Evolutionary conservation across 768 basidiomycete genomes (phyloP).

Genomic region (Asterophora parasitica): DNA sequence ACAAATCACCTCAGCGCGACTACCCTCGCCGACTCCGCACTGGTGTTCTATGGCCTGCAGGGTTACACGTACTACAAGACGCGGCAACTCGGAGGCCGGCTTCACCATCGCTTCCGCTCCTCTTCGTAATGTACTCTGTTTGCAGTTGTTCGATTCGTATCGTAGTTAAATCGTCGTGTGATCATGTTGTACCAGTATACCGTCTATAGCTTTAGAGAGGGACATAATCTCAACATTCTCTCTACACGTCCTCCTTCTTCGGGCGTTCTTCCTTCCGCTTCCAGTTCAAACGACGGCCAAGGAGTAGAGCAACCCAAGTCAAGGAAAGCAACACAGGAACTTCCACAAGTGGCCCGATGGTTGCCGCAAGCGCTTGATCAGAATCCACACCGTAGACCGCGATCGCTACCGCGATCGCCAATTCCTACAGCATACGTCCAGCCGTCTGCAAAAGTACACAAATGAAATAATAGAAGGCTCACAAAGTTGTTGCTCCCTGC

Average conservation of each 20-base stretch:
- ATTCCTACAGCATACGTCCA: conserved; percentile 39
- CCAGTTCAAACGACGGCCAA: conserved; percentile 41
- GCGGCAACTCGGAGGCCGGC: no score
- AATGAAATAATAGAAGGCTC: not conserved
- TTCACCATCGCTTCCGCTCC: no score
- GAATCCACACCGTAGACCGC: conserved; percentile 75
- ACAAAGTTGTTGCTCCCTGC: conserved; percentile 58
- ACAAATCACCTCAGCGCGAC: no score
- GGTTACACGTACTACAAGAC: no score
- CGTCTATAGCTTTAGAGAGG: not conserved
- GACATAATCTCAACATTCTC: not conserved
- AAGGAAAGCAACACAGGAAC: conserved; percentile 72
- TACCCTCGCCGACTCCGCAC: no score
- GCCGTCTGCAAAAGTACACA: not conserved
- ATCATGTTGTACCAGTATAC: conserved; percentile 3
- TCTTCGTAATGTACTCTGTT: no score
- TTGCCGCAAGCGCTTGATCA: conserved; percentile 77
- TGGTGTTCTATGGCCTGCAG: no score
- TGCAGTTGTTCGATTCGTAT: not conserved
- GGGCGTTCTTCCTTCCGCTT: not conserved
- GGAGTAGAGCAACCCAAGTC: conserved; percentile 57
- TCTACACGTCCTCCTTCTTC: not conserved
- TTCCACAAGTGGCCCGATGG: conserved; percentile 70
- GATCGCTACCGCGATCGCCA: conserved; percentile 79
- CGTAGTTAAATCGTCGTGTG: not conserved